Percentiles rank a stretch among this genome's conserved stretches.
Evolutionary conservation across 2,329 filamentous ascomycete species (phyloP).

Genomic region (Apiospora marii): DNA sequence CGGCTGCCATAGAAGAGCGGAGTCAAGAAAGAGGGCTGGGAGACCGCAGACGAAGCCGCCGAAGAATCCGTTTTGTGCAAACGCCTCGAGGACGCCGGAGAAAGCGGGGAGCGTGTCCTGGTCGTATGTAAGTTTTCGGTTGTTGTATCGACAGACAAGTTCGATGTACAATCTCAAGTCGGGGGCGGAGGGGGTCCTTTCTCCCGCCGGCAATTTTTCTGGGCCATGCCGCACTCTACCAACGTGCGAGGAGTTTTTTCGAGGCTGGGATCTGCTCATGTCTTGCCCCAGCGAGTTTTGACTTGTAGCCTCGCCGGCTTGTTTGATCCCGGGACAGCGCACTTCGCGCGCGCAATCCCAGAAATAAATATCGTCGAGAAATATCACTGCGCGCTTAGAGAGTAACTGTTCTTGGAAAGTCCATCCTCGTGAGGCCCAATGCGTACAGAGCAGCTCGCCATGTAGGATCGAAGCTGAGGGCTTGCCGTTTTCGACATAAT

Average conservation of each 20-base stretch:
- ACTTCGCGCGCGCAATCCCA: not conserved
- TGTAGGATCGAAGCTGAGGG: not conserved
- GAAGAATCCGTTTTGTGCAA: not conserved
- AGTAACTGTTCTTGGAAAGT: not conserved
- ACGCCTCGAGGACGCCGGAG: not conserved
- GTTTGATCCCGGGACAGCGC: too few relatives aligned
- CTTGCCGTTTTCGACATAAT: not conserved
- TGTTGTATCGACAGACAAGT: not conserved
- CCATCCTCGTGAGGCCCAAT: not conserved
- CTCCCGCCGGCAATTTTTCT: not conserved
- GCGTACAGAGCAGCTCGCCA: not conserved
- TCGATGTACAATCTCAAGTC: not conserved
- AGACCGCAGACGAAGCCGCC: not conserved
- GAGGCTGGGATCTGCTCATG: too few relatives aligned
- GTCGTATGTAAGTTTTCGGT: not conserved
- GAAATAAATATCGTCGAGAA: not conserved
- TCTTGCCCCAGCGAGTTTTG: too few relatives aligned
- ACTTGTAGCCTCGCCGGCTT: too few relatives aligned
- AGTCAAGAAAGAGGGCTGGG: not conserved
- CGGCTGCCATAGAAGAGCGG: not conserved
- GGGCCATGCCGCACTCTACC: too few relatives aligned
- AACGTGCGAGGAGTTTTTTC: not conserved
- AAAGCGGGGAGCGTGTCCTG: not conserved
- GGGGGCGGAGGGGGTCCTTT: too few relatives aligned
- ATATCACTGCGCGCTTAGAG: not conserved